Evolutionary conservation across 2,329 filamentous ascomycete genomes (phyloP), one percentile per base, ranked within the genome.

Genomic region (Trichoderma breve): DNA sequence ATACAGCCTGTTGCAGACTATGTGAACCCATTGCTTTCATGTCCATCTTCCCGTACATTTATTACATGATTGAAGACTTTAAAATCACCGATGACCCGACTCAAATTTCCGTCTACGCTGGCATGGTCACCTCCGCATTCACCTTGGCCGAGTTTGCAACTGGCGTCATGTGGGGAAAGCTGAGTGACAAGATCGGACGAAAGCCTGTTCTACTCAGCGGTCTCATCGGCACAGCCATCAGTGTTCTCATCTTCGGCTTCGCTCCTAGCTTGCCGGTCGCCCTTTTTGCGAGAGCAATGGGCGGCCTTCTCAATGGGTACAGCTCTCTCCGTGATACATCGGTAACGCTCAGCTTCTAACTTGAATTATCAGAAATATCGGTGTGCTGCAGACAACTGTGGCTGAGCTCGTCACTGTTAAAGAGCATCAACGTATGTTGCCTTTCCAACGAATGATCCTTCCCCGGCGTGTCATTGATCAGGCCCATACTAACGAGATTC

Each of bases 11-110:
- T 79, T 97, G 95, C 83, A 92, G 96, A 79, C 95, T 99, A 85
- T 98, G 94, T 86, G 96, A 99, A 81, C 96, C 96, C 67, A 98
- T 99, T 81, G 96, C 96, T 6, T 98, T 99, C 86, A 98, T 98
- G 94, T 98, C 95, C 69, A 98, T 98, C 77, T 98, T 99, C 80
- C 96, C 96, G 1, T 99, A 98, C 82, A 94, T 97, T 77, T 98
- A 97, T 85, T 95, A 93, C 85, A 98, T 99, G 96, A 92, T 98
- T 76, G 87, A 94, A 78, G 94, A 94, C 73, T 98, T 98, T 83
- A 86, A 93, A 78, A 91, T 97, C 79, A 93, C 94, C 74, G 86
- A 93, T 61, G 90, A 94, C 79, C 86, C 92, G 74, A 90, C 88
- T 77, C 90, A 92, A 79, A 97, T 98, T 76, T 93, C 95, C 15